phyloP scores from a whole-genome alignment of 78 protist genomes.

The Mastigamoeba balamuthi region DNA sequence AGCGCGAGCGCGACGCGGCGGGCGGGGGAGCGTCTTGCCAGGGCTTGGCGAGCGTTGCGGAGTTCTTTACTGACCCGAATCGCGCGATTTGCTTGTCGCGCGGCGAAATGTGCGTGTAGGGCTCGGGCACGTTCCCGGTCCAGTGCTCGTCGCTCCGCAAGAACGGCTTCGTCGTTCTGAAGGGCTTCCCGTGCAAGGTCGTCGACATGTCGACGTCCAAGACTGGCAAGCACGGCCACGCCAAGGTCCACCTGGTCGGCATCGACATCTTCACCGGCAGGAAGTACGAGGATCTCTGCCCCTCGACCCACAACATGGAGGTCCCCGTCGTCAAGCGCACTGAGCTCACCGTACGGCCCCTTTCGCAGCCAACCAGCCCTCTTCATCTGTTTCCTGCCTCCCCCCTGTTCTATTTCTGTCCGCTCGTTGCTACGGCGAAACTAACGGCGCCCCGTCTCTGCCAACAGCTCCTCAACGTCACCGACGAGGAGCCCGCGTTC shows the following conservation, averaged over 20 bases:
- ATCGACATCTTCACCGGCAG: slow-evolving; percentile 93
- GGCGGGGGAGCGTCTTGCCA: too few relatives aligned
- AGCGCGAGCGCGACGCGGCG: too few relatives aligned
- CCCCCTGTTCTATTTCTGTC: not conserved
- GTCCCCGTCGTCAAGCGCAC: slow-evolving; percentile 76
- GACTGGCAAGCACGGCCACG: slow-evolving; percentile 99
- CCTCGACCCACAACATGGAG: slow-evolving; percentile 91
- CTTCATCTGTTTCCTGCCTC: not conserved
- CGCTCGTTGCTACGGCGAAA: not conserved
- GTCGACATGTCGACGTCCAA: slow-evolving; percentile 83
- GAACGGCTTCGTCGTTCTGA: slow-evolving; percentile 57
- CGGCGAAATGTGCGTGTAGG: too few relatives aligned
- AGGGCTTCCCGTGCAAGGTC: slow-evolving; percentile 49
- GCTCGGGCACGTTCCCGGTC: slow-evolving; percentile 35
- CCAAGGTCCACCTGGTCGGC: slow-evolving; percentile 87
- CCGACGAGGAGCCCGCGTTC: slow-evolving; percentile 24
- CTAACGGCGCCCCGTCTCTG: not conserved
- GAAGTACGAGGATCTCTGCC: slow-evolving; percentile 87
- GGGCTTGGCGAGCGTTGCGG: too few relatives aligned
- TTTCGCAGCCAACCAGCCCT: too few relatives aligned
- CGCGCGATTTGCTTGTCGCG: too few relatives aligned
- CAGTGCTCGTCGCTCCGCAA: slow-evolving; percentile 50
- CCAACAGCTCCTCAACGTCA: not conserved
- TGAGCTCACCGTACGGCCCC: slow-evolving; percentile 60
- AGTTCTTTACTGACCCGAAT: too few relatives aligned